Evolutionary conservation across 164 flowering plant species (phyloP).

Genomic region (Sextonia rubra): DNA sequence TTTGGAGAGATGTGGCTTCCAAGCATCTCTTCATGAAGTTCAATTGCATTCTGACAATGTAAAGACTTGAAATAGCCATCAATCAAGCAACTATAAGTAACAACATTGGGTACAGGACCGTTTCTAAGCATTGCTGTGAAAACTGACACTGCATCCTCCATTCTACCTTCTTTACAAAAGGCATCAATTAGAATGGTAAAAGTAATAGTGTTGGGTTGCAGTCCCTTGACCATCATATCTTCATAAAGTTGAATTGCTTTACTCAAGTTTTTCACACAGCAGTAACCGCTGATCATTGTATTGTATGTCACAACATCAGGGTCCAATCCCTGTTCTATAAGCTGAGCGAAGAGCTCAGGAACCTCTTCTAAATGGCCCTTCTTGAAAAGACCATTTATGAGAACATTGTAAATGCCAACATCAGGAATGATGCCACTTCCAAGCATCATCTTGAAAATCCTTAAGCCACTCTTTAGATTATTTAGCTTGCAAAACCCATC

Average conservation of each 20-base stretch:
- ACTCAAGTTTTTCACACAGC: conserved; percentile 27
- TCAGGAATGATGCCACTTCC: conserved; percentile 34
- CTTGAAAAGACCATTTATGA: conserved; percentile 32
- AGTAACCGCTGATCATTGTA: conserved; percentile 50
- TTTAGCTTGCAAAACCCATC: conserved; percentile 37
- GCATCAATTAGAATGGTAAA: conserved; percentile 40
- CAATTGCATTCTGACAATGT: conserved; percentile 24
- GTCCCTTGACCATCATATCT: conserved; percentile 17
- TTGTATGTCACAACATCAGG: conserved; percentile 51
- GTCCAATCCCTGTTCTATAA: conserved; percentile 23
- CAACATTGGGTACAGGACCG: conserved; percentile 35
- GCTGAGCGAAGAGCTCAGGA: conserved; percentile 18
- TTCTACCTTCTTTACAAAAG: conserved; percentile 38
- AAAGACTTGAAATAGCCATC: conserved; percentile 44
- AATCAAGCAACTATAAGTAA: conserved; percentile 46
- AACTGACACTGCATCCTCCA: conserved; percentile 35
- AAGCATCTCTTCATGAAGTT: conserved; percentile 44
- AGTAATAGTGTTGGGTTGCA: conserved; percentile 34
- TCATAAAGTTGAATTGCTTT: conserved; percentile 30
- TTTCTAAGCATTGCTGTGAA: conserved; percentile 31
- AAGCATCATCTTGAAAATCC: conserved; percentile 32
- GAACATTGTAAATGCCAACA: conserved; percentile 40
- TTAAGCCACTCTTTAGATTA: conserved; percentile 20
- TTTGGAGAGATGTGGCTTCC: conserved; percentile 31
- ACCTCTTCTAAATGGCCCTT: conserved; percentile 22